A percentile compares a stretch with the other conserved stretches of the same genome.
Evolutionary conservation across 23 red algal genomes (phyloP).

Genomic region (Agarophyton chilense): DNA sequence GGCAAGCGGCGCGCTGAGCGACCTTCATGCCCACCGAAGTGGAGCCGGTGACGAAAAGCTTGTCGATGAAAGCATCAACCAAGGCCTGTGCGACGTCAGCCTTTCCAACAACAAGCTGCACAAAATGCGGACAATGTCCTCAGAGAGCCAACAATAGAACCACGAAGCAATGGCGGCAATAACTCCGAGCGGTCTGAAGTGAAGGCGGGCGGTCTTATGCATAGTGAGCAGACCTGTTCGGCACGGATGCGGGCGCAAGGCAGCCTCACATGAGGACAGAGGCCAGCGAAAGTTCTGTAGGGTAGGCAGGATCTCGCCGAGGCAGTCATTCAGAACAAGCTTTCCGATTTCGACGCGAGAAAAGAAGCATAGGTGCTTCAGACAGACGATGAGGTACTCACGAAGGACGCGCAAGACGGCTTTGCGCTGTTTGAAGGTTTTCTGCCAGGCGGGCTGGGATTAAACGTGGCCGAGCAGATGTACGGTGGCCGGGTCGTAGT

Average conservation of each 20-base stretch:
- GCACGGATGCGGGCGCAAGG: slow-evolving; percentile 73
- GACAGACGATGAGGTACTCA: slow-evolving; percentile 58
- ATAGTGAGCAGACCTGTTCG: slow-evolving; percentile 76
- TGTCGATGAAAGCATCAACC: slow-evolving; percentile 73
- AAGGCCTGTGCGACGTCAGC: slow-evolving; percentile 74
- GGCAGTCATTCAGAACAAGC: slow-evolving; percentile 73
- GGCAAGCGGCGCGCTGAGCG: slow-evolving; percentile 74
- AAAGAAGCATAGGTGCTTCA: slow-evolving; percentile 47
- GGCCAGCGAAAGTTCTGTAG: slow-evolving; percentile 98
- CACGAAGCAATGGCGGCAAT: slow-evolving; percentile 96
- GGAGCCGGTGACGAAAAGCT: slow-evolving; percentile 97
- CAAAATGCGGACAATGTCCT: slow-evolving; percentile 76
- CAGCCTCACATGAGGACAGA: slow-evolving; percentile 66
- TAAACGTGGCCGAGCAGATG: slow-evolving; percentile 50
- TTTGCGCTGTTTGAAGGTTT: slow-evolving; percentile 58
- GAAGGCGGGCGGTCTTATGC: slow-evolving; percentile 76
- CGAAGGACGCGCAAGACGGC: slow-evolving; percentile 45
- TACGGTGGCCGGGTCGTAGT: slow-evolving; percentile 42
- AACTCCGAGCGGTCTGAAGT: slow-evolving; percentile 94
- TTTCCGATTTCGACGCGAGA: slow-evolving; percentile 82
- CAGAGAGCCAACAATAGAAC: slow-evolving; percentile 86
- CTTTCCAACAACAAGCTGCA: slow-evolving; percentile 77
- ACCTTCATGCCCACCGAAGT: slow-evolving; percentile 83
- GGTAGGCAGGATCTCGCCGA: slow-evolving; percentile 93
- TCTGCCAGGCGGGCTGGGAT: slow-evolving; percentile 43